Conservation (phyloP, 1,284 basidiomycete genomes). For the Cryptococcus sp. region DNA sequence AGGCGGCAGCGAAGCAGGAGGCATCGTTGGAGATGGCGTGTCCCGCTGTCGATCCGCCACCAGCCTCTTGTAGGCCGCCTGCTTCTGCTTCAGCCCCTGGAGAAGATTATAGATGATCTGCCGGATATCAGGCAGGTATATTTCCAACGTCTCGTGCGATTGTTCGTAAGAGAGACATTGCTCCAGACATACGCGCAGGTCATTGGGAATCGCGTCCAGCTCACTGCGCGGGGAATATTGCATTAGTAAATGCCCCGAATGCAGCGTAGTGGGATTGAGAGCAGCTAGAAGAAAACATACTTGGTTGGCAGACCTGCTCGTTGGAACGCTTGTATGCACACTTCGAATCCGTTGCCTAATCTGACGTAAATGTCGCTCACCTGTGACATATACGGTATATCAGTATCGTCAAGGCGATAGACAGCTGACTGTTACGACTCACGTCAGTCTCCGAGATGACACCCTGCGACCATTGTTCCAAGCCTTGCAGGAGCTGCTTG, state of each 20-base stretch:
- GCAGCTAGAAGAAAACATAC: constrained; percentile 53
- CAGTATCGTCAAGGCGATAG: neutral
- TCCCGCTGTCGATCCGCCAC: constrained; percentile 29
- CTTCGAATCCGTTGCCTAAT: constrained; percentile 96
- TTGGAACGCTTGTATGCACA: constrained; percentile 84
- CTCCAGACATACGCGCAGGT: constrained; percentile 85
- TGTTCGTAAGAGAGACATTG: constrained; percentile 88
- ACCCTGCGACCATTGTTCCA: constrained; percentile 83
- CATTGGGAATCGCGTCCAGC: constrained; percentile 81
- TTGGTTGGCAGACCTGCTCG: constrained; percentile 85
- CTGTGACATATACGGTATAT: constrained; percentile 45
- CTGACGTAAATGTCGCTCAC: constrained; percentile 97
- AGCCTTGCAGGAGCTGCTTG: constrained; percentile 86
- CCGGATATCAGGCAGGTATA: constrained; percentile 87
- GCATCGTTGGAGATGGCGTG: constrained; percentile 1
- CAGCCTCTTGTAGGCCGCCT: constrained; percentile 65
- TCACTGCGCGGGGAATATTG: constrained; percentile 61
- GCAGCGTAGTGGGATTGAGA: no score
- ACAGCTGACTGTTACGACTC: neutral
- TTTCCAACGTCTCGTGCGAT: constrained; percentile 76
- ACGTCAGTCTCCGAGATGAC: constrained; percentile 68
- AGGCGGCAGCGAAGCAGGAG: neutral
- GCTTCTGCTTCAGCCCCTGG: constrained; percentile 88
- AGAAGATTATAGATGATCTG: constrained; percentile 90
- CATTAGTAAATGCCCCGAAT: no score